These are phyloP conservation scores for Panicum virgatum DNA, from an alignment of 202 grass and related monocot genomes.

Conservation along the genomic window DNA sequence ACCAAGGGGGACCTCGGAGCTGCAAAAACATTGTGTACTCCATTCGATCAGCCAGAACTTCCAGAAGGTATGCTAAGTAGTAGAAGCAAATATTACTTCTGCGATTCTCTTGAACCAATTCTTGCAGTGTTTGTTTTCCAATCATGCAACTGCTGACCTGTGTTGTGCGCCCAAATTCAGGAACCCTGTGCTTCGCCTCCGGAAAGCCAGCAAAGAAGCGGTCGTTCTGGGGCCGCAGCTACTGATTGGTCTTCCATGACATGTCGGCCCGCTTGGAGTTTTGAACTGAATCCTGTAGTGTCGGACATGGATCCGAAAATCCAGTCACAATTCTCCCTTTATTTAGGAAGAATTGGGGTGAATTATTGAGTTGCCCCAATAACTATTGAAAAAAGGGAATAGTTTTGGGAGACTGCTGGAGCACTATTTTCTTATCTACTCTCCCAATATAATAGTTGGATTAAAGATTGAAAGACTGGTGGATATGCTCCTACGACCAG, in stretches of 20 bases:
- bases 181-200: conserved; percentile 87
- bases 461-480: too few species aligned
- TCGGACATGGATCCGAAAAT: not conserved
- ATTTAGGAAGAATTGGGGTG: too few species aligned
- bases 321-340: too few species aligned
- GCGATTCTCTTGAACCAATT: not conserved
- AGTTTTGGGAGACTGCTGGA: too few species aligned
- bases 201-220: conserved; percentile 89
- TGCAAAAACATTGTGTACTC: conserved; percentile 89
- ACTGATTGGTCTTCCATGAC: conserved; percentile 53
- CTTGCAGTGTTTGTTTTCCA: not conserved
- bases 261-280: not conserved
- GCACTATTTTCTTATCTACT: too few species aligned
- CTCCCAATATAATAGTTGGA: too few species aligned
- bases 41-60: conserved; percentile 92
- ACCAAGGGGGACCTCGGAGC: conserved; percentile 88
- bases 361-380: too few species aligned
- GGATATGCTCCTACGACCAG: not conserved
- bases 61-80: conserved; percentile 66
- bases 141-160: not conserved
- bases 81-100: not conserved
- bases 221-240: conserved; percentile 91
- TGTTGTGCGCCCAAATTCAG: conserved; percentile 44
- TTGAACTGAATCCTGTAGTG: not conserved
- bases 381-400: too few species aligned